phyloP scores from a whole-genome alignment of 2,329 filamentous ascomycete genomes.

The Aquanectria penicillioides region DNA sequence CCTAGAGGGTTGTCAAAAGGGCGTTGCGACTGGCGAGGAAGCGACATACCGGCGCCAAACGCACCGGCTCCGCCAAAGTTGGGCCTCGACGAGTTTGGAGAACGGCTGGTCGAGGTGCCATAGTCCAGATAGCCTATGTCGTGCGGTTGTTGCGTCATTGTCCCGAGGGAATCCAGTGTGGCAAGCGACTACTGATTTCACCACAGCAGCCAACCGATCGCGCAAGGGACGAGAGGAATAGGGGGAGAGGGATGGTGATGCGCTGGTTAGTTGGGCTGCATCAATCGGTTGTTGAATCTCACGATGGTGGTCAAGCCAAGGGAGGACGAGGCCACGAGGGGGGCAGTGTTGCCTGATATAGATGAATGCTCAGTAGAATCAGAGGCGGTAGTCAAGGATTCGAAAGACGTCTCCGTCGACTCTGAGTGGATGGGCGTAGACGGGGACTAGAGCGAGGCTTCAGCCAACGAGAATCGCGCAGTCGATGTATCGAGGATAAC shows the following conservation, averaged over 20 bases:
- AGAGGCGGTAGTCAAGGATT: constrained; percentile 4
- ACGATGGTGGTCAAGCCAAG: constrained; percentile 33
- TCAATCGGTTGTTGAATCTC: constrained; percentile 33
- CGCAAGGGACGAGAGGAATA: neutral
- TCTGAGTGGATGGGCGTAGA: constrained; percentile 11
- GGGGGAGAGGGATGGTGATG: constrained; percentile 15
- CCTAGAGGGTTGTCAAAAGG: constrained; percentile 79
- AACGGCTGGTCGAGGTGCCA: constrained; percentile 66
- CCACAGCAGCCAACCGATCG: constrained; percentile 33
- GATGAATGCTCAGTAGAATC: neutral
- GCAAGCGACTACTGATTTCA: constrained; percentile 35
- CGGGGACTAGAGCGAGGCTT: constrained; percentile 18
- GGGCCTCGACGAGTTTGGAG: constrained; percentile 75
- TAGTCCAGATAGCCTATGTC: constrained; percentile 80
- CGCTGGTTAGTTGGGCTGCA: constrained; percentile 31
- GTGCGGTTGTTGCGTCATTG: constrained; percentile 61
- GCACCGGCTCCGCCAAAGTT: constrained; percentile 57
- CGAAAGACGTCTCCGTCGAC: constrained; percentile 18
- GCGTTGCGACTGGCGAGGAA: constrained; percentile 69
- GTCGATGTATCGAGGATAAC: constrained; percentile 4
- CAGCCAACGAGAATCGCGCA: constrained; percentile 27
- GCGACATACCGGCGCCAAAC: constrained; percentile 60
- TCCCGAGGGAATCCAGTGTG: constrained; percentile 36
- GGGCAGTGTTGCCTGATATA: constrained; percentile 22
- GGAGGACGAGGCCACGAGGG: constrained; percentile 15